A percentile compares a stretch with the other conserved stretches of the same genome.
phyloP scores from a whole-genome alignment of 306 rosid species.

The Dalbergia oliveri region DNA sequence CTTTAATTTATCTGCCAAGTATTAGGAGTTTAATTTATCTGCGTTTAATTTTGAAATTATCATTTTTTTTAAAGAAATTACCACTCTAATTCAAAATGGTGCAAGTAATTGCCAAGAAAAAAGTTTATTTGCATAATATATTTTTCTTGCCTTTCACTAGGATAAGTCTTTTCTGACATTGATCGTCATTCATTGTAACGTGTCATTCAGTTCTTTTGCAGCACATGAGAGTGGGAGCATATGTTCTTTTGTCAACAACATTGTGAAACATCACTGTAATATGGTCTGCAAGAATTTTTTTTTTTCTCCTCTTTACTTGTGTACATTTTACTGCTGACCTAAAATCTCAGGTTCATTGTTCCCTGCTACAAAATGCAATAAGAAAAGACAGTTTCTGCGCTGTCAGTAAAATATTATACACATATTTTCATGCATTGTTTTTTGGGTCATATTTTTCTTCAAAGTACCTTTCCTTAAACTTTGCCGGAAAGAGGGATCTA shows the following conservation, averaged over 20 bases:
- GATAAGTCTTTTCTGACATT: constrained; percentile 14
- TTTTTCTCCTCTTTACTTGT: constrained; percentile 42
- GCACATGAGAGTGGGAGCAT: constrained; percentile 42
- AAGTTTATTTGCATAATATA: neutral
- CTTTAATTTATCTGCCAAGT: no score
- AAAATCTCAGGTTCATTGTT: constrained; percentile 44
- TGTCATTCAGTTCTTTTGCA: constrained; percentile 18
- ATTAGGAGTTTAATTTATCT: no score
- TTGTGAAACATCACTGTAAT: constrained; percentile 35
- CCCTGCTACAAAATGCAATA: constrained; percentile 33
- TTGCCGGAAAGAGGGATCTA: constrained; percentile 53
- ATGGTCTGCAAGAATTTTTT: constrained; percentile 32
- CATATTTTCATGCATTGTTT: constrained; percentile 13
- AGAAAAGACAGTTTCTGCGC: constrained; percentile 42
- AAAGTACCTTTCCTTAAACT: constrained; percentile 38
- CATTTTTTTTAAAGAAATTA: no score
- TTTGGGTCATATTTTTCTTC: neutral
- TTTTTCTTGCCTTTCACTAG: neutral
- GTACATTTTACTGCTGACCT: constrained; percentile 27
- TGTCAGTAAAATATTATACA: constrained; percentile 43
- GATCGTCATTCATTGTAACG: neutral
- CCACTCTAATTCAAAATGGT: neutral
- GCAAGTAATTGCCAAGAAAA: neutral
- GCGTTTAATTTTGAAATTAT: no score
- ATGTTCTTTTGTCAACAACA: constrained; percentile 40